These are phyloP conservation scores for Heterobasidion occidentale DNA, from an alignment of 1,284 basidiomycete species.

Conservation along the genomic window DNA sequence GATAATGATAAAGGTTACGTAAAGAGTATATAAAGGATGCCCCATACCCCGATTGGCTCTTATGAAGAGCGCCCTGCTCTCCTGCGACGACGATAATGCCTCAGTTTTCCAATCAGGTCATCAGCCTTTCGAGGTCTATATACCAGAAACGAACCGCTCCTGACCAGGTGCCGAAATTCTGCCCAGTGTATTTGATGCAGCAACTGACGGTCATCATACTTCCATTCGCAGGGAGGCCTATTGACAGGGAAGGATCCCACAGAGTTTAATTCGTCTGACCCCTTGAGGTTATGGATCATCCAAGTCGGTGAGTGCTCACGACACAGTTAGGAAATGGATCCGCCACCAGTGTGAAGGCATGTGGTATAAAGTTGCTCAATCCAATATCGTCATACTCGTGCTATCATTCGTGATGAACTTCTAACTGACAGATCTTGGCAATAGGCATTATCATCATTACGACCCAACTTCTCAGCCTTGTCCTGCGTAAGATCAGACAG, in stretches of 20 bases:
- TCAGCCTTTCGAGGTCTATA: slow-evolving; percentile 1
- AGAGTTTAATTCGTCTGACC: slow-evolving; percentile 55
- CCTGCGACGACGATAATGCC: slow-evolving; percentile 1
- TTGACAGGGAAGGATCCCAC: slow-evolving; percentile 69
- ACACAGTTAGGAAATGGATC: not conserved
- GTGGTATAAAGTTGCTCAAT: too few species aligned
- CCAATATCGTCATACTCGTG: too few species aligned
- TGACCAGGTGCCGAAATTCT: slow-evolving; percentile 18
- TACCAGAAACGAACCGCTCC: slow-evolving; percentile 16
- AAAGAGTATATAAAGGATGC: not conserved
- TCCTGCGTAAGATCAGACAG: slow-evolving; percentile 68
- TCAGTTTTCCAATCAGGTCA: slow-evolving; percentile 3
- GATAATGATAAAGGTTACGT: too few species aligned
- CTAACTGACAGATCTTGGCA: not conserved
- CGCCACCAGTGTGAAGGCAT: too few species aligned
- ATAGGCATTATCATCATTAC: slow-evolving; percentile 76
- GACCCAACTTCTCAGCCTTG: slow-evolving; percentile 69
- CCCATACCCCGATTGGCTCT: not conserved
- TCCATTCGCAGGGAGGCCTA: slow-evolving; percentile 49
- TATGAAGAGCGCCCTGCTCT: not conserved
- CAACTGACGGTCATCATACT: not conserved
- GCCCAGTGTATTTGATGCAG: not conserved
- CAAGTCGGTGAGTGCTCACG: slow-evolving; percentile 57
- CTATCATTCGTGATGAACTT: too few species aligned
- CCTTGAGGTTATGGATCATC: slow-evolving; percentile 84